Base-by-base conservation (phyloP, 1,284 basidiomycete species). In the Coriolopsis trogii region DNA sequence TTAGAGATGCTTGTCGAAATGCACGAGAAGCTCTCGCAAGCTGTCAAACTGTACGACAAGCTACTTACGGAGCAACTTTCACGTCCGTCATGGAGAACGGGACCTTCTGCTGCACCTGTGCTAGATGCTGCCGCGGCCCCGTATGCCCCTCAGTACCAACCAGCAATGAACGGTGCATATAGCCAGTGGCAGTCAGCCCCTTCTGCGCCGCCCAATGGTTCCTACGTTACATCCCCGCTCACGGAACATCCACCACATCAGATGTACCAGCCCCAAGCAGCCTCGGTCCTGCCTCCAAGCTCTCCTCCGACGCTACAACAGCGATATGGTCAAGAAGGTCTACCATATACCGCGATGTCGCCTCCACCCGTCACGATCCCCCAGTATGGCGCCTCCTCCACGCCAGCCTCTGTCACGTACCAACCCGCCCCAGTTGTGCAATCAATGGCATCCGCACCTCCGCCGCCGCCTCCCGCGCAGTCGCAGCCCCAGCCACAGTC, bases 21-120 rank as follows among this genome's bases (percentile, higher is more conserved):
- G 94, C 91, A 98, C 64, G 89, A 90, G 53, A 95, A 97, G 69
- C 76, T 98, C 3, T 91, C 92, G 0, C 85, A 96, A 68, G 93
- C 93, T 0, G 93, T 98, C 38, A 88, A 89, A 59, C 73, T 96
- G 2, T 98, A 97, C 68, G 94, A 97, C 63, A 81, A 86, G 46
- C 75, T 97, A 13, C 75, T 97, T 39, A 93, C 93, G 29, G 84
- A 93, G 48, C 95, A 97, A 62, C 74, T 95, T 3, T 77, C 82
- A 9, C 84, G 82, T 38, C 86, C 87, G 3, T 72, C 80, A 28
- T 89, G 88, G 85, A 74, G 81, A 49, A 61, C 78, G 6, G 61
- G 74, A 18, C 66, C 69, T 24, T 59, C 68, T 39, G 58, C 66
- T 21, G 58, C 68, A 26, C 55, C 60, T 3, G 49, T 39, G 49